Conservation (phyloP, 2,329 filamentous ascomycete species). For the Immersiporthe knoxdaviesiana region DNA sequence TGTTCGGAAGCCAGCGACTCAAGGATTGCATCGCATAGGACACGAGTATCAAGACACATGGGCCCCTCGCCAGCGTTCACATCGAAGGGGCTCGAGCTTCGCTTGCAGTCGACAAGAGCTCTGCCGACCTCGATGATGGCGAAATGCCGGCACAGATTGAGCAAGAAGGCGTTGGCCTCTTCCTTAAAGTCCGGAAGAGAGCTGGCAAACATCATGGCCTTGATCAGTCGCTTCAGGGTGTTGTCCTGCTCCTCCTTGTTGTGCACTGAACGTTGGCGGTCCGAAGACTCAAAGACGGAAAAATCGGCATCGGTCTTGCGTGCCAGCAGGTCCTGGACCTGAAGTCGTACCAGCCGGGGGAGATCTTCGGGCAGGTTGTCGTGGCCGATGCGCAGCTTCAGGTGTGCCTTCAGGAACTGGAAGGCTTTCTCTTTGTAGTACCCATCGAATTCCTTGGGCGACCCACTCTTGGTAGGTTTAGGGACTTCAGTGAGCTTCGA, state of each 20-base stretch:
- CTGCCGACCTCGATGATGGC: slow-evolving; percentile 86
- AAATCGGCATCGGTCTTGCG: slow-evolving; percentile 73
- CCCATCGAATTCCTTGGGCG: slow-evolving; percentile 66
- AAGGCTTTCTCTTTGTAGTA: slow-evolving; percentile 96
- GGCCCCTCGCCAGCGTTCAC: slow-evolving; percentile 85
- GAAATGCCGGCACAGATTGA: slow-evolving; percentile 86
- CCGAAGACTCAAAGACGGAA: slow-evolving; percentile 72
- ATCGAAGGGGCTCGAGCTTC: slow-evolving; percentile 77
- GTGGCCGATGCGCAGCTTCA: slow-evolving; percentile 87
- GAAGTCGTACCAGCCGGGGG: slow-evolving; percentile 78
- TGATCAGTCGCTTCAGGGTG: slow-evolving; percentile 82
- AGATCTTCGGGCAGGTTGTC: slow-evolving; percentile 91
- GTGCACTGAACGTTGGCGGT: slow-evolving; percentile 78
- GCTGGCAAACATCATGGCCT: slow-evolving; percentile 83
- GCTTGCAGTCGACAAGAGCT: slow-evolving; percentile 79
- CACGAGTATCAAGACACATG: slow-evolving; percentile 81
- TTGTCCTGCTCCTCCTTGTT: slow-evolving; percentile 88
- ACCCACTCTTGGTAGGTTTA: slow-evolving; percentile 57
- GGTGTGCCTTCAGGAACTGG: slow-evolving; percentile 81
- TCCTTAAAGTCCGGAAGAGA: slow-evolving; percentile 80
- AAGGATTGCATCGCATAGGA: slow-evolving; percentile 86
- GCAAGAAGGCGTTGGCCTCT: slow-evolving; percentile 74
- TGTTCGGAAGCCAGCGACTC: slow-evolving; percentile 89
- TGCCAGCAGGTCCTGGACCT: slow-evolving; percentile 81
- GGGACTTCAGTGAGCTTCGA: slow-evolving; percentile 82